A percentile compares a stretch with the other conserved stretches of the same genome.
phyloP scores from a whole-genome alignment of 2,329 filamentous ascomycete species.

The Scopulariopsis brevicaulis region DNA sequence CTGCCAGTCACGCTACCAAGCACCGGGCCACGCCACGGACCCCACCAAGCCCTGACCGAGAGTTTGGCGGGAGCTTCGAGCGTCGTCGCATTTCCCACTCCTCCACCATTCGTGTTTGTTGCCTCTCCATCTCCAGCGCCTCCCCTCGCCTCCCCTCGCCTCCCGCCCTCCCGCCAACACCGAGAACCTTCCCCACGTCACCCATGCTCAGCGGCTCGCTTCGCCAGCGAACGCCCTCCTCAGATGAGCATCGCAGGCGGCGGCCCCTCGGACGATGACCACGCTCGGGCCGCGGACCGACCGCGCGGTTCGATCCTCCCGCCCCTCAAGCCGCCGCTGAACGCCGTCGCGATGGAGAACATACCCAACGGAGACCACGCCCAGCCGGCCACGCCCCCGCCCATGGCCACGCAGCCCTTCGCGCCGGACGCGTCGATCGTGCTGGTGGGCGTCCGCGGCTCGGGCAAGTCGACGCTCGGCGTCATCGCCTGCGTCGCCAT shows the following conservation, averaged over 20 bases:
- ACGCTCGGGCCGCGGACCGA: not conserved
- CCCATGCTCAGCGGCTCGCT: not conserved
- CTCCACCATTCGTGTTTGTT: not conserved
- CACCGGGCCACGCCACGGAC: not conserved
- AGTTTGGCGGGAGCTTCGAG: not conserved
- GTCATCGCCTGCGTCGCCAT: slow-evolving; percentile 65
- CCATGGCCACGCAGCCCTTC: slow-evolving; percentile 26
- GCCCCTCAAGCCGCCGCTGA: not conserved
- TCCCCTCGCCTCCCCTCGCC: not conserved
- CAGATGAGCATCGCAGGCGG: not conserved
- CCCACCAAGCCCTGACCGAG: not conserved
- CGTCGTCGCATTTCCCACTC: not conserved
- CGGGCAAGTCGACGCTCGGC: slow-evolving; percentile 65
- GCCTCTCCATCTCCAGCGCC: not conserved
- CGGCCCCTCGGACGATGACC: not conserved
- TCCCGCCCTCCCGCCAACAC: not conserved
- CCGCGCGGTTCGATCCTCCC: not conserved
- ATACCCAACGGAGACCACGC: not conserved
- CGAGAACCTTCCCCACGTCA: not conserved
- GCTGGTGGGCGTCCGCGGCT: slow-evolving; percentile 60
- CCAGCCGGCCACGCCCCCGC: not conserved
- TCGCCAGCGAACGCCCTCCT: not conserved
- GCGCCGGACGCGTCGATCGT: slow-evolving; percentile 57
- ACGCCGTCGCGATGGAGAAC: not conserved
- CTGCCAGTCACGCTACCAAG: too few species aligned